Evolutionary conservation across 2,329 filamentous ascomycete genomes (phyloP), one percentile per base, ranked within the genome.

Genomic region (Aspergillus phoenicis): DNA sequence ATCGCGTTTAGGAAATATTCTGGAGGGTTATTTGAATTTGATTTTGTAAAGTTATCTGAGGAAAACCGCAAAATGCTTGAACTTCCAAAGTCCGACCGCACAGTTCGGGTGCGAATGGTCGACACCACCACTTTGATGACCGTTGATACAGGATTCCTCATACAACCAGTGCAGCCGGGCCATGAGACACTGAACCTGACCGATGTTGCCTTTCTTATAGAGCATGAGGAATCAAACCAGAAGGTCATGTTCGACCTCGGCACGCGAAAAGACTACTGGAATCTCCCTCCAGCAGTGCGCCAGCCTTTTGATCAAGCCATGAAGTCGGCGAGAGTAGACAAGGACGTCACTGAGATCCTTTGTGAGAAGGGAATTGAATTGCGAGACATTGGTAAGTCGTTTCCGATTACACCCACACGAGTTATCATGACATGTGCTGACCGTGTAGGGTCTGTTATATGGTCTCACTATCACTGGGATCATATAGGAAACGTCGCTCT

Each of bases 401-500:
- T 3, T 7, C 2, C 2, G 8, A 7, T 26, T 20, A 17, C 5
- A 57, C 17, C 8, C 8, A 4, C 28, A 4, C 24, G 5, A 3
- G 2, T 3, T 38, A 1, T 38, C 8, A n/a, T 15, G 20, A 17
- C 15, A 13, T 13, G 11, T 36, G 26, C 20, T n/a, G 22, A 55
- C 47, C 28, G 7, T 8, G 59, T 55, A 60, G 68, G 63, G n/a
- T 65, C 68, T 28, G 63, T 74, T 17, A 64, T 73, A 30, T 72
- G 67, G 67, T 68, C 59, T n/a, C 74, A 75, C 55, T 68, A 68
- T 4, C 76, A 77, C 54, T 79, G 76, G 69, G 84, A 86, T 65
- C 84, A 86, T 59, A 81, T 78, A 8, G 85, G 84, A 0, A 80
- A 85, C 58, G 75, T 79, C 0, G 77, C 78, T 0, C 72, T 69